Conservation (phyloP, 768 basidiomycete genomes). For the Clitopilus passeckerianus region DNA sequence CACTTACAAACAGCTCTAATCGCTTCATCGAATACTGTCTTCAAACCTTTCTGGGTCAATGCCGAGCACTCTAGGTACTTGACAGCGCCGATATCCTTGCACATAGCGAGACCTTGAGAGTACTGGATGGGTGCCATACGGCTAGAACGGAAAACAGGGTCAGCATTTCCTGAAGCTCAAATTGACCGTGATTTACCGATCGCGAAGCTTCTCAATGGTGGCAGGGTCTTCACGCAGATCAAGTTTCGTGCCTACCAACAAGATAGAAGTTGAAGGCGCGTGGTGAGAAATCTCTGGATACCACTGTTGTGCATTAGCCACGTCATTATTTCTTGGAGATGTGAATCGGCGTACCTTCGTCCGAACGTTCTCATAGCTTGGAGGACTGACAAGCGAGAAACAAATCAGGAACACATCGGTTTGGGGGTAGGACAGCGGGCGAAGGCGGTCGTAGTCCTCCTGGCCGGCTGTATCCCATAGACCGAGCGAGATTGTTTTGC, state of each 20-base stretch:
- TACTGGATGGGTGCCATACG: conserved; percentile 96
- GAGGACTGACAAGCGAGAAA: conserved; percentile 96
- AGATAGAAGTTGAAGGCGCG: conserved; percentile 88
- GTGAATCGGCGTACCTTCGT: conserved; percentile 68
- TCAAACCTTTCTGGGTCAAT: conserved; percentile 95
- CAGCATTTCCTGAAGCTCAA: background rate
- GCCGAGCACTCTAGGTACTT: conserved; percentile 97
- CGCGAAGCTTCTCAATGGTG: conserved; percentile 89
- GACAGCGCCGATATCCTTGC: conserved; percentile 91
- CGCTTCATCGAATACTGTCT: conserved; percentile 99
- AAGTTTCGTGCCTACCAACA: conserved; percentile 95
- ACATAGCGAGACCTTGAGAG: conserved; percentile 85
- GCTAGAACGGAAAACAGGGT: conserved; percentile 29
- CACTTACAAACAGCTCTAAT: conserved; percentile 92
- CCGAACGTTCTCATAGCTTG: conserved; percentile 97
- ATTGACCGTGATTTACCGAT: conserved; percentile 49
- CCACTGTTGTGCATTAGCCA: conserved; percentile 53
- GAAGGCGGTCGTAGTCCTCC: conserved; percentile 97
- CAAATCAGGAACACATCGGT: conserved; percentile 99
- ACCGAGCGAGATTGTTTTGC: conserved; percentile 96
- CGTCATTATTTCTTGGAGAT: background rate
- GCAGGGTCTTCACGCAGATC: conserved; percentile 94
- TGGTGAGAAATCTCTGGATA: conserved; percentile 97
- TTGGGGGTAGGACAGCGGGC: conserved; percentile 97
- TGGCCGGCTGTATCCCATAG: conserved; percentile 99